Base-by-base conservation (phyloP, 768 basidiomycete species). In the Postia placenta region DNA sequence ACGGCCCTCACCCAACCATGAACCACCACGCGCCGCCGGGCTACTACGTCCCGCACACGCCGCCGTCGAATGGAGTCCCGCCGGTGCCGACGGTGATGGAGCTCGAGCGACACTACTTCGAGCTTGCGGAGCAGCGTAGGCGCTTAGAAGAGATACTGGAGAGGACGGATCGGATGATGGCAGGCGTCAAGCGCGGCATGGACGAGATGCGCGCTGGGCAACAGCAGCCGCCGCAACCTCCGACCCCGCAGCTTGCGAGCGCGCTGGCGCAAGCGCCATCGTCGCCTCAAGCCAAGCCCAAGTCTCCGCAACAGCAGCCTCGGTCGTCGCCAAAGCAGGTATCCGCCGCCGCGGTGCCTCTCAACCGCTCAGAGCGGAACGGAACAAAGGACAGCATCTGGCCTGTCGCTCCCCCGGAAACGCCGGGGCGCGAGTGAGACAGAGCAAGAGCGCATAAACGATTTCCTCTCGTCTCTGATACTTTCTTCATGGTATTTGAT, bases 111-210 rank as follows among this genome's bases (percentile, higher is more conserved):
- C 89, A 91, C 62, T 89, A 87, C 57, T 57, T 67, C 17, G 76
- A 83, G 58, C 71, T 92, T 47, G 66, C 69, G 3, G 79, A 83
- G 57, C 75, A 86, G 60, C 79, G 80, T 65, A 69, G 69, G 58
- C 69, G 74, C 62, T 70, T 85, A 68, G 78, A 88, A 65, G 87
- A 87, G 61, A 74, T 92, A 79, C 65, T 89, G 50, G 77, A 82
- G 55, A 78, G 74, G 67, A 92, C 88, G 57, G 85, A 90, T 47
- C 67, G 75, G 62, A 65, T 92, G 68, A 80, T 92, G 74, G 73
- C 68, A 30, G 80, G 81, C 20, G 69, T 92, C 61, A 81, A 81
- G 71, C 75, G 81, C 56, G 85, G 81, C 20, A 70, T 92, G 57
- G 88, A 90, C 47, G 87, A 91, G 62, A 81, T 87, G 78, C 71